These are phyloP conservation scores for Coprinopsis marcescibilis DNA, from an alignment of 768 basidiomycete genomes.

Conservation along the genomic window DNA sequence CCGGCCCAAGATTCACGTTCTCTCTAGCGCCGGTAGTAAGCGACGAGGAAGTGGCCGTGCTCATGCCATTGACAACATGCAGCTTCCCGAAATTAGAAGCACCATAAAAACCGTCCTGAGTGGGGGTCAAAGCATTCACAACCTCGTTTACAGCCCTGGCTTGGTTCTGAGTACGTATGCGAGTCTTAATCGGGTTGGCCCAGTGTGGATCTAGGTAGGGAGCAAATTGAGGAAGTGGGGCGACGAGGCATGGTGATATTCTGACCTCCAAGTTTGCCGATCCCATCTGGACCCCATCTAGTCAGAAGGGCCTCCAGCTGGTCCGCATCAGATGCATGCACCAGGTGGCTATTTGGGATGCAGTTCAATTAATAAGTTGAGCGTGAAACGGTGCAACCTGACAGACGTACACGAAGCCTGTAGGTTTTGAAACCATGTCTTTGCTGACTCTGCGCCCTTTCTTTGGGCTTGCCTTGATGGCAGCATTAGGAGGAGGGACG, in stretches of 20 bases:
- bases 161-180: conserved; percentile 60
- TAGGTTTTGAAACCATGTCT: conserved; percentile 84
- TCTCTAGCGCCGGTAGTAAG: conserved; percentile 73
- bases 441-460: conserved; percentile 72
- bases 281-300: conserved; percentile 84
- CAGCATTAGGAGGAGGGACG: conserved; percentile 22
- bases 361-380: conserved; percentile 20
- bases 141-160: conserved; percentile 74
- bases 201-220: conserved; percentile 72
- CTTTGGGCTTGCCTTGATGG: conserved; percentile 32
- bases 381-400: conserved; percentile 13
- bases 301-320: conserved; percentile 82
- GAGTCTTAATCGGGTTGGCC: conserved; percentile 84
- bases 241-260: conserved; percentile 12
- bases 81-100: conserved; percentile 48
- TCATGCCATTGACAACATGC: conserved; percentile 76
- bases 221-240: conserved; percentile 15
- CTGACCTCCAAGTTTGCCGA: conserved; percentile 85
- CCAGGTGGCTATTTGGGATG: conserved; percentile 58
- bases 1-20: conserved; percentile 45
- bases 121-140: conserved; percentile 62
- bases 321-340: conserved; percentile 88
- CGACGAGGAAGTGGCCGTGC: conserved; percentile 61
- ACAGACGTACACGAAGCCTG: conserved; percentile 82
- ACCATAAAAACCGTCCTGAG: conserved; percentile 35